Conservation (phyloP, 2,329 filamentous ascomycete species). For the Diplocarpon rosae region DNA sequence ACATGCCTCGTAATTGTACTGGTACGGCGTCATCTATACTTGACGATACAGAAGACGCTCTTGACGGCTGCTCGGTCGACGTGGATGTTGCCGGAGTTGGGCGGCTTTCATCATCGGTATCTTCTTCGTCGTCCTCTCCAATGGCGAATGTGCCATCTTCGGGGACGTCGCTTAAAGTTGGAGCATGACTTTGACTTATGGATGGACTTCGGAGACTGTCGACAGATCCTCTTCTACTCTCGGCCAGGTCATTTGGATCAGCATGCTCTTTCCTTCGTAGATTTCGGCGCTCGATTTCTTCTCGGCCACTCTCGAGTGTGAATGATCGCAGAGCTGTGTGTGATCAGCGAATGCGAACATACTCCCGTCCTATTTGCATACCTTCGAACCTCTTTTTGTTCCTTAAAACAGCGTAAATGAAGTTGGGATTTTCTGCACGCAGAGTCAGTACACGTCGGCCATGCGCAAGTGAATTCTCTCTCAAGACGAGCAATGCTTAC, state of each 20-base stretch:
- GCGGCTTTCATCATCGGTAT: constrained; percentile 37
- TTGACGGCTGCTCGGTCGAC: constrained; percentile 49
- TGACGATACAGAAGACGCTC: constrained; percentile 58
- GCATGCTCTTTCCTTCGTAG: constrained; percentile 56
- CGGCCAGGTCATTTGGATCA: constrained; percentile 35
- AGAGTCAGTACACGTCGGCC: constrained; percentile 1
- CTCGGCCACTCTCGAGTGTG: constrained; percentile 82
- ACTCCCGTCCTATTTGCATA: constrained; percentile 5
- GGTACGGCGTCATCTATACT: constrained; percentile 68
- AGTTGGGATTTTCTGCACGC: constrained; percentile 56
- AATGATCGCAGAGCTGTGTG: constrained; percentile 60
- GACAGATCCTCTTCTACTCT: constrained; percentile 44
- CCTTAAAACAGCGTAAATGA: constrained; percentile 69
- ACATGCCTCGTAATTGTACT: constrained; percentile 80
- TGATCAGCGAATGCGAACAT: constrained; percentile 1
- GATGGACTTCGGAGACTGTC: constrained; percentile 58
- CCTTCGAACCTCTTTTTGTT: constrained; percentile 71
- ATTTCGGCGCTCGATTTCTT: constrained; percentile 76
- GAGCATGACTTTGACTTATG: constrained; percentile 38
- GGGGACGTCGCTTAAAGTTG: constrained; percentile 55
- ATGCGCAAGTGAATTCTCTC: not conserved
- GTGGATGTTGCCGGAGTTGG: constrained; percentile 52
- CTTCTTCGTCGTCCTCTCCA: constrained; percentile 64
- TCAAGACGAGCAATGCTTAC: constrained; percentile 1
- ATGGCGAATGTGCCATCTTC: constrained; percentile 80